Conservation (phyloP, 2,329 filamentous ascomycete genomes). For the Alternaria sp. region DNA sequence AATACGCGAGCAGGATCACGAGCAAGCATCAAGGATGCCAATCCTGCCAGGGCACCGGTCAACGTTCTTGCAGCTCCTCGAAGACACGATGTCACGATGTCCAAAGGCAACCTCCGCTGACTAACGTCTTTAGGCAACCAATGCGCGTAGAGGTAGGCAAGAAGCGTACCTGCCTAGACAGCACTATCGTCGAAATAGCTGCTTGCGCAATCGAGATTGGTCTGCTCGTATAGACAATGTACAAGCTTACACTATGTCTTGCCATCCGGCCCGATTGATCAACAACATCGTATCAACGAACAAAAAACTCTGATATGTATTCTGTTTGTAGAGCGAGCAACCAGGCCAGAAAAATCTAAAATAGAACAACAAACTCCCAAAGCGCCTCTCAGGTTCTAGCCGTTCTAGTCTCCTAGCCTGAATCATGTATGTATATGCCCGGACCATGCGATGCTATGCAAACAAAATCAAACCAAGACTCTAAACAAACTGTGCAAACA, state of each 20-base stretch:
- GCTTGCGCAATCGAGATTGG: background rate
- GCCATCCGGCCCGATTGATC: background rate
- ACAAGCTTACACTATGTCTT: background rate
- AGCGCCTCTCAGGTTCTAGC: slow-evolving; percentile 1
- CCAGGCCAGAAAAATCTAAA: background rate
- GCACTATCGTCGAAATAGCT: background rate
- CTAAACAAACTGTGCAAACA: background rate
- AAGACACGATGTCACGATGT: background rate
- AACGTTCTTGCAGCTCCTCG: background rate
- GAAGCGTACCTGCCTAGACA: background rate
- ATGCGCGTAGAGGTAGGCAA: background rate
- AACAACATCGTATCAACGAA: background rate
- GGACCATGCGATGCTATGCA: background rate
- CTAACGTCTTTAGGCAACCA: background rate
- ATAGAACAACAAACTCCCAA: background rate
- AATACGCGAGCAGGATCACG: background rate
- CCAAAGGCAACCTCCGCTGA: background rate
- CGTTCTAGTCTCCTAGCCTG: background rate
- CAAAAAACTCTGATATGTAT: background rate
- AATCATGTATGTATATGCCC: background rate
- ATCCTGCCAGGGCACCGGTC: background rate
- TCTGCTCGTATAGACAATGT: background rate
- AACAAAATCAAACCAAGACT: background rate
- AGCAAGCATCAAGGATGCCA: background rate
- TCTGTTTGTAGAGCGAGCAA: background rate